Evolutionary conservation across 139 green algal species (phyloP).

Genomic region (Chlorella sp.): DNA sequence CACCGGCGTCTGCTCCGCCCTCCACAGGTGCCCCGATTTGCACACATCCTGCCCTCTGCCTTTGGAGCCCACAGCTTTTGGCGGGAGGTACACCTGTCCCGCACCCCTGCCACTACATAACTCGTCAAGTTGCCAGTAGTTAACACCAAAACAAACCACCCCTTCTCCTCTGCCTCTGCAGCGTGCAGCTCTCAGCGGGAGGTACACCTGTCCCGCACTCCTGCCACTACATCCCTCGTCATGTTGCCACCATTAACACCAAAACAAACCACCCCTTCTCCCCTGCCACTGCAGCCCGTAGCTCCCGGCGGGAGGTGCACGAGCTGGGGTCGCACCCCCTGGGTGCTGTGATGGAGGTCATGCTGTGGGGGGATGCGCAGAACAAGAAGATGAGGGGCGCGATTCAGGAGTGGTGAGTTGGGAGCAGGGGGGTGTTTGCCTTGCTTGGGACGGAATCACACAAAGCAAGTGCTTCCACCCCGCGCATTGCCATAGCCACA

Average conservation of each 20-base stretch:
- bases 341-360: not conserved
- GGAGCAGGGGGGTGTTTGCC: not conserved
- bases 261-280: not conserved
- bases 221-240: not conserved
- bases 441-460: not conserved
- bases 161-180: not conserved
- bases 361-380: constrained; percentile 7
- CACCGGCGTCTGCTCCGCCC: not conserved
- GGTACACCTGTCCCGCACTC: not conserved
- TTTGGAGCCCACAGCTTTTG: not conserved
- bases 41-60: not conserved
- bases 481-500: too few relatives aligned
- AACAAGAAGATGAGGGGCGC: not conserved
- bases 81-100: not conserved
- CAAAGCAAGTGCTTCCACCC: too few relatives aligned
- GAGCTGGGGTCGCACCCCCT: constrained; percentile 28
- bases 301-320: not conserved
- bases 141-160: not conserved
- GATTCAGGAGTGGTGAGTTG: constrained; percentile 21
- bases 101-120: not conserved
- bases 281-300: not conserved
- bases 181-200: not conserved
- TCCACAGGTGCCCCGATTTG: not conserved
- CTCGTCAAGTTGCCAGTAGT: not conserved
- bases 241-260: not conserved